Base-by-base conservation (phyloP, 768 basidiomycete species). In the Collybiopsis luxurians region DNA sequence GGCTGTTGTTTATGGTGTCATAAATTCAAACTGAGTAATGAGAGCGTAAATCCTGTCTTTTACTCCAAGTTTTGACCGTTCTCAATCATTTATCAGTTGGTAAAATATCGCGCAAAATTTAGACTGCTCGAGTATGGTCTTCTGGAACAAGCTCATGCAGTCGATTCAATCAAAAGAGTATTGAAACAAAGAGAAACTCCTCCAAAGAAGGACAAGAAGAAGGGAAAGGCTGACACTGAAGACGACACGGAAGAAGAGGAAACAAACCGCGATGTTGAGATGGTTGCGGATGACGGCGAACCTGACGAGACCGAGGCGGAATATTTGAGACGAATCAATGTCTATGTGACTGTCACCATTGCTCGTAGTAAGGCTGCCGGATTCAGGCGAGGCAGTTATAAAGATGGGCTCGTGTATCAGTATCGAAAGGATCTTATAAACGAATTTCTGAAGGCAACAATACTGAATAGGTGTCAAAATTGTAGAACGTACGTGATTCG, bases 1-100 rank as follows among this genome's bases (percentile, higher is more conserved):
- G 89, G 88, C 36, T 85, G 85, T 13, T 99, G 97, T 75, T 73
- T 96, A 69, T 98, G 90, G 73, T 99, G 97, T 72, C 97, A 99
- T 71, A 81, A 78, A 61, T 97, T 98, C 73, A 94, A 95, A 74
- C 72, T 88, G 65, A 80, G 80, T 61, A 80, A 86, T 67, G 78
- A 84, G n/a, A 77, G 82, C 73, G 92, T 94, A 67, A 57, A 82
- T 62, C 43, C 19, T 55, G 70, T 69, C 34, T 43, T 21, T 46
- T 15, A 54, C 31, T 30, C 26, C 19, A 34, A 34, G 6, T 34
- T 34, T 34, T 34, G 31, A 34, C 31, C 31, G 13, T 34, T 27
- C 53, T 54, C 56, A 56, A 53, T 54, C 59, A 39, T 56, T 61
- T 53, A 49, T 31, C 68, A 96, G 93, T 71, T 92, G 39, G 83